Conservation (phyloP, 2,329 filamentous ascomycete genomes). For the Aschersonia sp. region DNA sequence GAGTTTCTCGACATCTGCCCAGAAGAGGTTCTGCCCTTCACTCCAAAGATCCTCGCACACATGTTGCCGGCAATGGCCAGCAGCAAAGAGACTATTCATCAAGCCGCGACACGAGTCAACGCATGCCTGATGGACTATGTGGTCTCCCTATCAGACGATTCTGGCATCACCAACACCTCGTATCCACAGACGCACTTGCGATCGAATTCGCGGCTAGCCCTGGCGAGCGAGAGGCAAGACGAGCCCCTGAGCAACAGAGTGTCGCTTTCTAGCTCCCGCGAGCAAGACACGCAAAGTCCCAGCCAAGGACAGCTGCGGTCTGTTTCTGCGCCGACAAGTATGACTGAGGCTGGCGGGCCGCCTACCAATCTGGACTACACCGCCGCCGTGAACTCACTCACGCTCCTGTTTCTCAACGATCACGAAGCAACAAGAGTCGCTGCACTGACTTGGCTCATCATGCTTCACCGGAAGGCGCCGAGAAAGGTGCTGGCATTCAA, state of each 20-base stretch:
- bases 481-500: slow-evolving; percentile 89
- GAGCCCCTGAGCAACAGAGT: slow-evolving; percentile 32
- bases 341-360: slow-evolving; percentile 25
- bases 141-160: slow-evolving; percentile 70
- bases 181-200: slow-evolving; percentile 12
- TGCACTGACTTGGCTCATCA: slow-evolving; percentile 89
- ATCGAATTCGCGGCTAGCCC: slow-evolving; percentile 25
- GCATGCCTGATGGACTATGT: slow-evolving; percentile 87
- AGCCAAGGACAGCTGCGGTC: slow-evolving; percentile 34
- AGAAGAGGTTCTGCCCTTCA: slow-evolving; percentile 89
- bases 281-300: slow-evolving; percentile 36
- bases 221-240: slow-evolving; percentile 29
- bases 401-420: slow-evolving; percentile 86
- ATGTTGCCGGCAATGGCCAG: slow-evolving; percentile 90
- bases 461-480: slow-evolving; percentile 92
- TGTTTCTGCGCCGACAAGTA: slow-evolving; percentile 26
- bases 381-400: slow-evolving; percentile 84
- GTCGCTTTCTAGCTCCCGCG: slow-evolving; percentile 37
- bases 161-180: slow-evolving; percentile 13
- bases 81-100: slow-evolving; percentile 74
- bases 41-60: slow-evolving; percentile 80
- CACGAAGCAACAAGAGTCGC: slow-evolving; percentile 92
- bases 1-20: slow-evolving; percentile 95
- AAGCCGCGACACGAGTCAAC: slow-evolving; percentile 81
- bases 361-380: slow-evolving; percentile 83